These are phyloP conservation scores for Aspergillus funiculosus DNA, from an alignment of 495 filamentous ascomycete genomes.

Conservation along the genomic window DNA sequence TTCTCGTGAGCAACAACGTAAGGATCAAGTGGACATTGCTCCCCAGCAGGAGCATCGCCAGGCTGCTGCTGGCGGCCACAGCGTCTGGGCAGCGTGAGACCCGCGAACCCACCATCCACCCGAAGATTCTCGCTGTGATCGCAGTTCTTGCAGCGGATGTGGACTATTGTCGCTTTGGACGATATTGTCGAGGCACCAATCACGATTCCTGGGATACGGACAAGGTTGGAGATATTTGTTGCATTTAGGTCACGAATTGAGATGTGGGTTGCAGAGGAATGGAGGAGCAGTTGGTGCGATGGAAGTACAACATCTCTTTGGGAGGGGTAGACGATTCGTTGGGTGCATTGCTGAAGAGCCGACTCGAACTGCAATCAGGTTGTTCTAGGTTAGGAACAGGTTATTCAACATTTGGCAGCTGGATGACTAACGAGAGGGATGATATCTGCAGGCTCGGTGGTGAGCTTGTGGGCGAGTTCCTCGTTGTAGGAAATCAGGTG, in stretches of 20 bases:
- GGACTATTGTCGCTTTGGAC: slow-evolving; percentile 83
- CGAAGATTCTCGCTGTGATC: slow-evolving; percentile 62
- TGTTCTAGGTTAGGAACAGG: not conserved
- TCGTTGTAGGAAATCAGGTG: slow-evolving; percentile 97
- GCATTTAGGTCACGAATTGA: slow-evolving; percentile 94
- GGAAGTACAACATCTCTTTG: slow-evolving; percentile 63
- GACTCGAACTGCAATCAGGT: slow-evolving; percentile 78
- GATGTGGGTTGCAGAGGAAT: slow-evolving; percentile 81
- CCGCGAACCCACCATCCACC: slow-evolving; percentile 78
- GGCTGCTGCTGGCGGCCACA: slow-evolving; percentile 59
- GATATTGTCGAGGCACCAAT: slow-evolving; percentile 96
- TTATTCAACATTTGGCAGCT: no score
- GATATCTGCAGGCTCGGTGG: slow-evolving; percentile 84
- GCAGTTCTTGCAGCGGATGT: slow-evolving; percentile 88
- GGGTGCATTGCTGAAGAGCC: slow-evolving; percentile 84
- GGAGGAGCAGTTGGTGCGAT: slow-evolving; percentile 91
- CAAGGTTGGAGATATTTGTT: slow-evolving; percentile 86
- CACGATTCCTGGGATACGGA: slow-evolving; percentile 94
- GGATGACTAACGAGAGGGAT: slow-evolving; percentile 69
- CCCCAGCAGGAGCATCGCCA: slow-evolving; percentile 53
- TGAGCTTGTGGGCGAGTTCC: slow-evolving; percentile 86
- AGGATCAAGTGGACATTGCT: slow-evolving; percentile 85
- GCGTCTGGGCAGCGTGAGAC: slow-evolving; percentile 71
- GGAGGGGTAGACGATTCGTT: slow-evolving; percentile 80
- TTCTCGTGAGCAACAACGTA: slow-evolving; percentile 95